Conservation (phyloP, 805 yeast genomes). For the Sugiyamaella qingdaonensis region DNA sequence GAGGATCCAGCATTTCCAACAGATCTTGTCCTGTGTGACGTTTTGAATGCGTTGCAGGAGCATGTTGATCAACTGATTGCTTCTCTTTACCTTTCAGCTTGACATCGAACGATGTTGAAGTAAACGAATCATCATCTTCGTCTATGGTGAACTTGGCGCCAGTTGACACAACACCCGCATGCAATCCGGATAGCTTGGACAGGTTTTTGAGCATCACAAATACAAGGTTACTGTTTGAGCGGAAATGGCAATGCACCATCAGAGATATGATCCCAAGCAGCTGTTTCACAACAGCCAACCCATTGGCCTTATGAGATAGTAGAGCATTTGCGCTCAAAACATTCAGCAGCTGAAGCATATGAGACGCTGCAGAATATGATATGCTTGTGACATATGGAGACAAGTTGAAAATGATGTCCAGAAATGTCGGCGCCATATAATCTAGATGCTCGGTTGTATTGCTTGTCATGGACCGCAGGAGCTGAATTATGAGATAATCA, state of each 20-base stretch:
- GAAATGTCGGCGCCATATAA: conserved; percentile 24
- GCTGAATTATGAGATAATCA: conserved; percentile 28
- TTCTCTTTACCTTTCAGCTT: conserved; percentile 10
- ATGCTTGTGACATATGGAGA: conserved; percentile 29
- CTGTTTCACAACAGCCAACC: conserved; percentile 13
- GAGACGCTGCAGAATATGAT: conserved; percentile 27
- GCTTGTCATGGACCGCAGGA: conserved; percentile 15
- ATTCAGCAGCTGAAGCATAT: conserved; percentile 26
- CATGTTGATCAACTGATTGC: not conserved
- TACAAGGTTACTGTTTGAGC: conserved; percentile 24
- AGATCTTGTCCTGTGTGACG: not conserved
- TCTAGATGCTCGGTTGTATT: conserved; percentile 15
- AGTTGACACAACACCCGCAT: not conserved
- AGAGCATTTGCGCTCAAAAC: conserved; percentile 14
- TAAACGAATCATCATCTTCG: not conserved
- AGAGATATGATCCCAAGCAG: conserved; percentile 23
- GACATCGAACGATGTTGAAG: not conserved
- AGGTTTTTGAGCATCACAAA: conserved; percentile 26
- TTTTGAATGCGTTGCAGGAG: not conserved
- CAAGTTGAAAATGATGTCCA: conserved; percentile 29
- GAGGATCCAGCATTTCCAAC: conserved; percentile 16
- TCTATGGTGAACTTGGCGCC: not conserved
- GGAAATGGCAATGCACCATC: conserved; percentile 25
- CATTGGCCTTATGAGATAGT: not conserved
- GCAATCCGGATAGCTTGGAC: conserved; percentile 11